Base-by-base conservation (phyloP, 1,139 yeast species). In the Taphrina confusa region DNA sequence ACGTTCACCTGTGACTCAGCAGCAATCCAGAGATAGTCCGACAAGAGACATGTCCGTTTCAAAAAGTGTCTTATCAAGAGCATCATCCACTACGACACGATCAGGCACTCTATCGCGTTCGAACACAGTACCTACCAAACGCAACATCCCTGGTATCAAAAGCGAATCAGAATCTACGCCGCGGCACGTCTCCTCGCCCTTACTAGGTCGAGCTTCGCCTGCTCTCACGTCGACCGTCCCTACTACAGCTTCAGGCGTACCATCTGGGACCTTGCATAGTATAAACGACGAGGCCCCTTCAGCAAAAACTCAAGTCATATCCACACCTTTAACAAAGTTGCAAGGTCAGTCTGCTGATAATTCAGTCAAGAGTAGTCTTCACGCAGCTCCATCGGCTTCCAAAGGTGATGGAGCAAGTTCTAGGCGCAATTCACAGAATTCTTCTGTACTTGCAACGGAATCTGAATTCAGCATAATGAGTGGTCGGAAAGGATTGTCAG, bases 101-200 rank as follows among this genome's bases (percentile, higher is more conserved):
- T 33, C 52, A 3, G 51, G 51, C 25, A 27, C 36, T 5, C 34
- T 54, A n/a, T 54, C 58, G 3, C 40, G 58, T 8, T 54, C 58
- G 6, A 54, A 54, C 31, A 54, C 58, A 12, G 33, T 54, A 18
- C 58, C 58, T 8, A 42, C 51, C 4, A 54, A 54, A 20, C 49
- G 58, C 8, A 45, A 54, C 9, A 22, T 45, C n/a, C 58, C 58
- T 6, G 16, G n/a, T 9, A 22, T 4, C 28, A 12, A n/a, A 12
- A 14, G n/a, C 4, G 16, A 18, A 4, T 9, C 39, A 11, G 40
- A 39, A 12, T 5, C 25, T 3, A 25, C 42, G 5, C 57, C 49
- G 14, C 49, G 47, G n/a, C 57, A 52, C 30, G 49, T 31, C 22
- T 39, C 49, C n/a, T 14, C 37, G 6, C 56, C 56, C 14, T n/a